Evolutionary conservation across 2,329 filamentous ascomycete genomes (phyloP), one percentile per base, ranked within the genome.

Genomic region (Westerdykella ornata): DNA sequence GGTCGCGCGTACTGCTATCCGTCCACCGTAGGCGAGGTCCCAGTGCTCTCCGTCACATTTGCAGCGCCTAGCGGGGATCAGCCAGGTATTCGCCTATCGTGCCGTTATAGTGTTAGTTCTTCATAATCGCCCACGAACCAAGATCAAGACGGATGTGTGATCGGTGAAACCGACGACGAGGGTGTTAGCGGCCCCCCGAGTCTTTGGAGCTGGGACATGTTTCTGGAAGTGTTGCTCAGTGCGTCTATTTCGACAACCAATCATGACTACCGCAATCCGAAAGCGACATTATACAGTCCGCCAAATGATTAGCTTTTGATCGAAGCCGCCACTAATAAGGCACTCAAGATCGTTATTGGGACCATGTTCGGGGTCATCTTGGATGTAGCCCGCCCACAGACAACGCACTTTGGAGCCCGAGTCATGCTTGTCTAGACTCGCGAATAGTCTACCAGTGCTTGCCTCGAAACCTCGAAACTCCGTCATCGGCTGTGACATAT

Each of bases 401-500:
- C 75, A 77, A 20, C 78, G 62, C 17, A 82, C 71, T 54, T 81
- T 82, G 39, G 67, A 75, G 9, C 76, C 77, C 16, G 67, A 58
- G 41, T 78, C 75, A 59, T 81, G 78, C 2, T 71, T 76, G 37
- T 67, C 70, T 41, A 83, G 57, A 26, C 62, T 68, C 16, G 65
- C 62, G 18, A 75, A 60, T 2, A 81, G 63, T 57, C 78, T 82
- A 5, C 80, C 80, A 1, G 71, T 80, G 41, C 62, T 72, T 3
- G 71, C 67, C 56, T 82, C 79, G 5, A 83, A 65, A 1, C 79
- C 80, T 36, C 79, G 67, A 19, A 6, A 76, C 66, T 0, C 80
- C 80, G 56, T 83, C 80, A 51, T 83, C 80, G 3, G 77, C 76
- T 62, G 80, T 82, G 11, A 82, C 77, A 71, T 76, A 83, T 0